A percentile compares a stretch with the other conserved stretches of the same genome.
Conservation (phyloP, 1,284 basidiomycete genomes). For the Taiwanofungus camphoratus region DNA sequence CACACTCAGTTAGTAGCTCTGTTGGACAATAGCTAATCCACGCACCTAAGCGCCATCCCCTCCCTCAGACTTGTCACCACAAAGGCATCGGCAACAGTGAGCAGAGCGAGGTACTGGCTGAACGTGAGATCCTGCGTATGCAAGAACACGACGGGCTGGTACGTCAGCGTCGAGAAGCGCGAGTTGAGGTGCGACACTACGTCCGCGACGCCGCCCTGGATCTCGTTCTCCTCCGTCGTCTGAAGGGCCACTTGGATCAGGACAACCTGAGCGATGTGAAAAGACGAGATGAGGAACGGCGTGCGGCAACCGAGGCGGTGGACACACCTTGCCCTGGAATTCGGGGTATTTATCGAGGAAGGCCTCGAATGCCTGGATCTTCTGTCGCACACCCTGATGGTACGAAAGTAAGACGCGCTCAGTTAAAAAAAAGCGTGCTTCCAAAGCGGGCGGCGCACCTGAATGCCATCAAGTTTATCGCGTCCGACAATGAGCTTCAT, state of each 20-base stretch:
- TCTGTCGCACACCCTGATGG: conserved; percentile 67
- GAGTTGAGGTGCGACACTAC: conserved; percentile 80
- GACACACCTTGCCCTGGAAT: conserved; percentile 63
- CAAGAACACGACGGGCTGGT: conserved; percentile 84
- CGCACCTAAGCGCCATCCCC: conserved; percentile 74
- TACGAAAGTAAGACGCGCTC: neutral
- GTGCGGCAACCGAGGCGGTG: neutral
- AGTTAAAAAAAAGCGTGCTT: neutral
- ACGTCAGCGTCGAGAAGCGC: conserved; percentile 76
- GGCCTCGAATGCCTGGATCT: conserved; percentile 79
- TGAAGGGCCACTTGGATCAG: conserved; percentile 85
- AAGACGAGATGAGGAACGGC: neutral
- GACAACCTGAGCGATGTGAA: conserved; percentile 45
- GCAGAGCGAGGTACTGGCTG: conserved; percentile 77
- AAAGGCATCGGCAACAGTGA: conserved; percentile 85
- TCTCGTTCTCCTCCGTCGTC: conserved; percentile 74
- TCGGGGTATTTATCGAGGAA: conserved; percentile 78
- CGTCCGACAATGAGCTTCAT: conserved; percentile 84
- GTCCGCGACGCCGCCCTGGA: conserved; percentile 70
- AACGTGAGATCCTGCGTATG: conserved; percentile 87
- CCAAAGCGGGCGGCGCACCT: conserved; percentile 38
- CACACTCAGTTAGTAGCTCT: too few relatives aligned
- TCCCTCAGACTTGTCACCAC: conserved; percentile 80
- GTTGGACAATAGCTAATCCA: neutral
- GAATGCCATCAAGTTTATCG: conserved; percentile 85